A percentile compares a stretch with the other conserved stretches of the same genome.
Evolutionary conservation across 306 rosid genomes (phyloP).

Genomic region (Cercis canadensis): DNA sequence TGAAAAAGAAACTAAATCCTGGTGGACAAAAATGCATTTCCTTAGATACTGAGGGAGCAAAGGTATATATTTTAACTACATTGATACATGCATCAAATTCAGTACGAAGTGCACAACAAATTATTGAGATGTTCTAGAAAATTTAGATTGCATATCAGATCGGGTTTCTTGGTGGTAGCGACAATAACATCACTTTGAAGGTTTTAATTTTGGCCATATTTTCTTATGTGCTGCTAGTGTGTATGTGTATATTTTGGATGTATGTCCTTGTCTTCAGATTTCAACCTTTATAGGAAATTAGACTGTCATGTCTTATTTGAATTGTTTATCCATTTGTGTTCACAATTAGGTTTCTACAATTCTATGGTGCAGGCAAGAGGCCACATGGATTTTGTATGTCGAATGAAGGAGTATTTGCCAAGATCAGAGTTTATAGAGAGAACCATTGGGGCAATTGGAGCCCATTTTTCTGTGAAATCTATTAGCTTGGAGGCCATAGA

Average conservation of each 20-base stretch:
- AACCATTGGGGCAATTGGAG: slow-evolving; percentile 55
- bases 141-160: too few species aligned
- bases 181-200: too few species aligned
- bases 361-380: slow-evolving; percentile 62
- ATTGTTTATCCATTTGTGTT: too few species aligned
- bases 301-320: slow-evolving; percentile 22
- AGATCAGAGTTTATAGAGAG: slow-evolving; percentile 67
- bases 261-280: background rate
- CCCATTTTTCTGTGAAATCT: slow-evolving; percentile 51
- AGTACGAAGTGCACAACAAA: background rate
- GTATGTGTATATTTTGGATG: background rate
- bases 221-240: background rate
- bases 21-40: background rate
- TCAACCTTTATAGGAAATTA: background rate
- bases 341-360: slow-evolving; percentile 7
- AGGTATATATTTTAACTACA: background rate
- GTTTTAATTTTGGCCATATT: background rate
- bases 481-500: slow-evolving; percentile 44
- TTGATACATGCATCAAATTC: background rate
- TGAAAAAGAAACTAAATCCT: background rate
- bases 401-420: slow-evolving; percentile 77
- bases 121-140: too few species aligned
- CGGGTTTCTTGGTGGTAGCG: too few species aligned
- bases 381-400: slow-evolving; percentile 76
- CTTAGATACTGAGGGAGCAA: background rate